Conservation (phyloP, 345 rosid species). For the Capsella bursapastoris region DNA sequence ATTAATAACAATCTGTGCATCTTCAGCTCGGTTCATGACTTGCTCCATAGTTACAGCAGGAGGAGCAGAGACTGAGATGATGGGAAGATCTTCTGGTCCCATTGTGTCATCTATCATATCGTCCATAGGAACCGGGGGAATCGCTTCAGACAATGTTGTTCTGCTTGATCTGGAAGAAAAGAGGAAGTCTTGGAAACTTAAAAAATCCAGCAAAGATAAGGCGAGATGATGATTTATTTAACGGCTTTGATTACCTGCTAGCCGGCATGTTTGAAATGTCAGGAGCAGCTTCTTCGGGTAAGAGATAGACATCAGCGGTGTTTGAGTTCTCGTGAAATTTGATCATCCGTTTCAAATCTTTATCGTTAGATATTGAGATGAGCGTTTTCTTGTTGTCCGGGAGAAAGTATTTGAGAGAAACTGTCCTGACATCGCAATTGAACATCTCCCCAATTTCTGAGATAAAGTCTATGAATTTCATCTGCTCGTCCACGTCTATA, state of each 20-base stretch:
- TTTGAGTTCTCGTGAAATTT: constrained; percentile 64
- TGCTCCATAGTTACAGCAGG: constrained; percentile 55
- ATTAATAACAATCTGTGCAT: constrained; percentile 47
- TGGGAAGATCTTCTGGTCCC: constrained; percentile 46
- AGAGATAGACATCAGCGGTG: constrained; percentile 64
- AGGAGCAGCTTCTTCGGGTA: constrained; percentile 61
- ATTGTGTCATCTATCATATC: constrained; percentile 57
- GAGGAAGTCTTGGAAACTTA: neutral
- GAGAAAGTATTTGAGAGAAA: constrained; percentile 81
- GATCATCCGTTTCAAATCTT: constrained; percentile 47
- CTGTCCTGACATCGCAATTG: constrained; percentile 52
- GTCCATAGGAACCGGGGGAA: constrained; percentile 52
- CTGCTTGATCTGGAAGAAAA: constrained; percentile 69
- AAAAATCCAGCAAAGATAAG: neutral
- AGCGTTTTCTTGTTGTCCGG: constrained; percentile 86
- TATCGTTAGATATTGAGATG: constrained; percentile 63
- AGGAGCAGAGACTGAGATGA: constrained; percentile 43
- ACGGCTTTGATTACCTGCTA: constrained; percentile 63
- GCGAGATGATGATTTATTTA: neutral
- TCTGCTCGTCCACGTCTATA: constrained; percentile 48
- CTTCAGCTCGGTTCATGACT: constrained; percentile 50
- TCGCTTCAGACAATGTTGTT: constrained; percentile 81
- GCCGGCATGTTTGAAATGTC: constrained; percentile 82
- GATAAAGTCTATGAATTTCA: constrained; percentile 39
- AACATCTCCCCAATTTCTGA: constrained; percentile 47